Evolutionary conservation across 164 flowering plant genomes (phyloP).

Genomic region (Akebia trifoliata): DNA sequence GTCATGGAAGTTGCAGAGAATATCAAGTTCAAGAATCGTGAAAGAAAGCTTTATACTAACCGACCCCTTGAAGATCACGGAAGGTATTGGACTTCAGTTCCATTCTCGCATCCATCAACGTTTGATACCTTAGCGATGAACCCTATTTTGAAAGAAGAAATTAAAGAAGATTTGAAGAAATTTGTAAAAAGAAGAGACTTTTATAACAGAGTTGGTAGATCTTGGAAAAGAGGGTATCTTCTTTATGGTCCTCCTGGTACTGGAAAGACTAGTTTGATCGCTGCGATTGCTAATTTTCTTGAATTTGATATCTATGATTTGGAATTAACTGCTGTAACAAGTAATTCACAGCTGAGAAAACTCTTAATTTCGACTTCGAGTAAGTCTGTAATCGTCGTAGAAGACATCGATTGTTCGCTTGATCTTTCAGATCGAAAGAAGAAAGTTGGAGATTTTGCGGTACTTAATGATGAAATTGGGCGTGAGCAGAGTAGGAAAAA

Average conservation of each 20-base stretch:
- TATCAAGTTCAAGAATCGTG: slow-evolving; percentile 24
- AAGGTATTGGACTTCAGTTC: slow-evolving; percentile 21
- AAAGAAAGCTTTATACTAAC: slow-evolving; percentile 27
- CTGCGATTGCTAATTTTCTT: slow-evolving; percentile 34
- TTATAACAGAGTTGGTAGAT: slow-evolving; percentile 26
- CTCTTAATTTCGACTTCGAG: slow-evolving; percentile 25
- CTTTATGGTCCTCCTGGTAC: slow-evolving; percentile 35
- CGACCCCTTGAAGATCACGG: slow-evolving; percentile 10
- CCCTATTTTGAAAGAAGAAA: slow-evolving; percentile 18
- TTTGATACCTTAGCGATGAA: slow-evolving; percentile 26
- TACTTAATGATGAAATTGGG: neutral
- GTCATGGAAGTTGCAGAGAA: slow-evolving; percentile 19
- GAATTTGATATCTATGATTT: slow-evolving; percentile 36
- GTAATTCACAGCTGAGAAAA: slow-evolving; percentile 27
- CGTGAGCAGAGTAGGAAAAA: neutral
- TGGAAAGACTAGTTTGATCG: slow-evolving; percentile 32
- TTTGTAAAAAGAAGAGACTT: slow-evolving; percentile 21
- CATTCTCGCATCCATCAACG: slow-evolving; percentile 25
- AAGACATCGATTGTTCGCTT: slow-evolving; percentile 29
- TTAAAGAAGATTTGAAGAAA: slow-evolving; percentile 24
- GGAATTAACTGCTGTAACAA: slow-evolving; percentile 25
- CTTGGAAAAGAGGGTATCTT: slow-evolving; percentile 37
- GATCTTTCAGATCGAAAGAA: slow-evolving; percentile 24
- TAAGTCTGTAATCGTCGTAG: slow-evolving; percentile 31
- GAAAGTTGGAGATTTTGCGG: neutral